Base-by-base conservation (phyloP, 2,329 filamentous ascomycete genomes). In the Myriosclerotinia curreyana region DNA sequence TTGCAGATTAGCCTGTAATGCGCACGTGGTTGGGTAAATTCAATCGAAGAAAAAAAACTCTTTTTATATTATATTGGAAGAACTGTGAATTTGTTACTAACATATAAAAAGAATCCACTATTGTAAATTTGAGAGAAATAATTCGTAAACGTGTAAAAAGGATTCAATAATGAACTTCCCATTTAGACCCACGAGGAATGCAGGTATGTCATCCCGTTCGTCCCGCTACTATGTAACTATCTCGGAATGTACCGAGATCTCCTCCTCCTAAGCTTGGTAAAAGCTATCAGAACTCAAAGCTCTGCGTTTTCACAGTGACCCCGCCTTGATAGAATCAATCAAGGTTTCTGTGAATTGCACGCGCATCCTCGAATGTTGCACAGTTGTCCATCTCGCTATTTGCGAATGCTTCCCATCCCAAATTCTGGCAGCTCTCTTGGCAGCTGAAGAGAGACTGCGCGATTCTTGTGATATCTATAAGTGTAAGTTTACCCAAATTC, bases 331-430 rank as follows among this genome's bases (percentile, higher is more conserved):
- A 6, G n/a, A n/a, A n/a, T n/a, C 31, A 25, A 46, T 49, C 22
- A 20, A 63, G n/a, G 17, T 36, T 40, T 40, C 58, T 40, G 14
- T 51, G 36, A 40, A 50, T 34, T 52, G 25, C 34, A 28, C 22
- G 22, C 2, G 48, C 59, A 6, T 62, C 22, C 40, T 48, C 36
- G 36, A 54, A 62, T 12, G 60, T 54, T 44, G 49, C 49, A 53
- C 38, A 49, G 2, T 49, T 49, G 31, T 36, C 22, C 11, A 22
- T 36, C 25, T 61, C 49, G 1, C 49, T 22, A 40, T 36, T 46
- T 7, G 59, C 49, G n/a, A 40, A 61, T n/a, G 59, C 49, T 44
- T 51, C 36, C 48, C 40, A 46, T n/a, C n/a, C n/a, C n/a, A n/a
- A 28, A 20, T 52, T 20, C 49, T 14, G 31, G 34, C 59, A 22